phyloP scores from a whole-genome alignment of 2,329 filamentous ascomycete genomes.

The Ceratocystis eucalypticola region DNA sequence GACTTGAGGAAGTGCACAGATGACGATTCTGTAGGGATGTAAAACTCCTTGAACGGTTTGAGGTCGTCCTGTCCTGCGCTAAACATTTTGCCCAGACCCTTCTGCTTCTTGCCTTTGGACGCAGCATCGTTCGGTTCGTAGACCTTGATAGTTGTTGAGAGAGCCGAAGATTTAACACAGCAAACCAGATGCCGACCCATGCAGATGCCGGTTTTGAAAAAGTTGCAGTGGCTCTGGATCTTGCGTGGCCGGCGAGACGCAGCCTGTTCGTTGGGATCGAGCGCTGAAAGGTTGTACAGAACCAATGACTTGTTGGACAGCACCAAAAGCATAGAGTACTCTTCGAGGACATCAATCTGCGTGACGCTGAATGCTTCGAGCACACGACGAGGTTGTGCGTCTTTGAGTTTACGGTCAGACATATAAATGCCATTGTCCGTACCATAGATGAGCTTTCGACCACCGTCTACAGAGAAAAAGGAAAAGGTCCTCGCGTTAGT shows the following conservation, averaged over 20 bases:
- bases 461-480: conserved; percentile 51
- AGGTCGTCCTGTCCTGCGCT: conserved; percentile 84
- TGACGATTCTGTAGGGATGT: conserved; percentile 95
- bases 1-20: conserved; percentile 96
- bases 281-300: conserved; percentile 74
- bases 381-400: conserved; percentile 65
- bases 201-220: conserved; percentile 96
- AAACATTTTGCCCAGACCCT: conserved; percentile 91
- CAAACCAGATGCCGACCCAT: conserved; percentile 88
- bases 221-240: conserved; percentile 93
- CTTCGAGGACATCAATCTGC: conserved; percentile 90
- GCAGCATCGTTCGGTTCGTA: conserved; percentile 94
- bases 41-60: conserved; percentile 97
- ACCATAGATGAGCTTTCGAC: conserved; percentile 83
- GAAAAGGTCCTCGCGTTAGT: conserved; percentile 20
- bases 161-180: conserved; percentile 83
- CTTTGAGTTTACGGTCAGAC: conserved; percentile 79
- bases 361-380: conserved; percentile 79
- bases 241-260: conserved; percentile 80
- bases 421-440: conserved; percentile 91
- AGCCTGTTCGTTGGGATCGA: conserved; percentile 71
- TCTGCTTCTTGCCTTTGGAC: conserved; percentile 88
- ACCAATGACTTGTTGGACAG: conserved; percentile 85
- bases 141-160: conserved; percentile 97
- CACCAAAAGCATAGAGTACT: conserved; percentile 83